These are phyloP conservation scores for Moricandia arvensis DNA, from an alignment of 345 rosid species.

Conservation along the genomic window DNA sequence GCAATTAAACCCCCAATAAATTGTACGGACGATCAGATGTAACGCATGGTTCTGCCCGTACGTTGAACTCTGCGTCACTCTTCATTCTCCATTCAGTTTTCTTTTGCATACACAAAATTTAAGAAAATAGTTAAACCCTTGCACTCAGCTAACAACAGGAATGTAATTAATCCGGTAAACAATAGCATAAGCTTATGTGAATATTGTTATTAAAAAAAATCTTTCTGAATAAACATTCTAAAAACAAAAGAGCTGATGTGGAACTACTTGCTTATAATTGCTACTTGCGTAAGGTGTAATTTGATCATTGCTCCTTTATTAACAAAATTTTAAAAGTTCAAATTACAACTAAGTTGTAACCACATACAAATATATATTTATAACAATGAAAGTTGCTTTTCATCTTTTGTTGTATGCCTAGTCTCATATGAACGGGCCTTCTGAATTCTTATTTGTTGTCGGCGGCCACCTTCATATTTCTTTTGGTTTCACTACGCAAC, in stretches of 20 bases:
- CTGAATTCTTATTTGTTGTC: constrained; percentile 37
- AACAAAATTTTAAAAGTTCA: background rate
- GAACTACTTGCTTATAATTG: no score
- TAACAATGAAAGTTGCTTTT: constrained; percentile 23
- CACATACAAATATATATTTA: constrained; percentile 25
- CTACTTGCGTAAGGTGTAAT: no score
- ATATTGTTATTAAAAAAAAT: background rate
- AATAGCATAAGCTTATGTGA: background rate
- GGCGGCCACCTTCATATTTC: constrained; percentile 30
- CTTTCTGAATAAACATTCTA: background rate
- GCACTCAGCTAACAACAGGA: background rate
- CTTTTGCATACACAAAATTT: background rate
- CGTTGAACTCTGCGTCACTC: constrained; percentile 14
- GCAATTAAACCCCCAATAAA: constrained; percentile 2
- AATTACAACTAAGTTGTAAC: constrained; percentile 24
- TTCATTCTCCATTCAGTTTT: background rate
- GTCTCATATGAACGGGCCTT: constrained; percentile 33
- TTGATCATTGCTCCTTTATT: constrained; percentile 14
- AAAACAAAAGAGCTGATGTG: no score
- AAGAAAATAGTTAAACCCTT: background rate
- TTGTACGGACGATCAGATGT: constrained; percentile 27
- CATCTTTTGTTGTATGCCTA: constrained; percentile 35
- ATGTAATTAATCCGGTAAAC: background rate
- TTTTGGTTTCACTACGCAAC: constrained; percentile 2
- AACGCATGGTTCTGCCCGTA: constrained; percentile 28